These are phyloP conservation scores for Echium plantagineum DNA, from an alignment of 257 asterid genomes.

Conservation along the genomic window DNA sequence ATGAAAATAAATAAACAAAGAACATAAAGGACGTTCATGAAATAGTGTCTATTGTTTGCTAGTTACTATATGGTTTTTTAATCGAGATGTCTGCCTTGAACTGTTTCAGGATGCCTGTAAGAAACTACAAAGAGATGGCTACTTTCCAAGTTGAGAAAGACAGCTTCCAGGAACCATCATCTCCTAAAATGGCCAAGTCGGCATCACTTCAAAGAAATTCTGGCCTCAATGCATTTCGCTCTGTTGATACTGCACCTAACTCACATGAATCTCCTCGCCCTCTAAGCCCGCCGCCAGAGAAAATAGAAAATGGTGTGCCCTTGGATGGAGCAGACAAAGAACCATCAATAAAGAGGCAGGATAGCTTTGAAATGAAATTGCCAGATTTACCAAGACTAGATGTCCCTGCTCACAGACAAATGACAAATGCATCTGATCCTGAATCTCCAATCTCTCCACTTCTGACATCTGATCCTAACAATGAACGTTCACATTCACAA, in stretches of 20 bases:
- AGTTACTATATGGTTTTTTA: constrained; percentile 1
- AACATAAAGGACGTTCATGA: background rate
- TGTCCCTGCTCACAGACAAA: constrained; percentile 67
- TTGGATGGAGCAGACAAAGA: constrained; percentile 53
- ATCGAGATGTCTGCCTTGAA: background rate
- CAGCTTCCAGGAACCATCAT: constrained; percentile 73
- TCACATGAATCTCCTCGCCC: constrained; percentile 70
- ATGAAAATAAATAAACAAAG: background rate
- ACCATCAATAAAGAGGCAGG: constrained; percentile 93
- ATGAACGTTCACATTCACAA: constrained; percentile 97
- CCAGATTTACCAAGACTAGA: constrained; percentile 96
- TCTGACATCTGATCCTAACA: constrained; percentile 92
- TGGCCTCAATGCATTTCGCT: constrained; percentile 58
- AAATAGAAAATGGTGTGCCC: constrained; percentile 63
- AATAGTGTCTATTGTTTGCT: background rate
- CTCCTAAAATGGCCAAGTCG: constrained; percentile 89
- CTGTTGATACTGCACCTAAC: constrained; percentile 53
- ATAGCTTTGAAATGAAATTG: constrained; percentile 89
- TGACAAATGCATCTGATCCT: constrained; percentile 61
- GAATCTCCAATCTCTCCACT: constrained; percentile 99
- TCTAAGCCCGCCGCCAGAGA: constrained; percentile 89
- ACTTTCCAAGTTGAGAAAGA: constrained; percentile 84
- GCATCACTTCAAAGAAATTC: constrained; percentile 87
- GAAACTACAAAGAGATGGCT: constrained; percentile 64
- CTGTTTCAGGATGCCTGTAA: constrained; percentile 74